Evolutionary conservation across 1,139 yeast genomes (phyloP).

Genomic region (Yamadazyma epiphylla): DNA sequence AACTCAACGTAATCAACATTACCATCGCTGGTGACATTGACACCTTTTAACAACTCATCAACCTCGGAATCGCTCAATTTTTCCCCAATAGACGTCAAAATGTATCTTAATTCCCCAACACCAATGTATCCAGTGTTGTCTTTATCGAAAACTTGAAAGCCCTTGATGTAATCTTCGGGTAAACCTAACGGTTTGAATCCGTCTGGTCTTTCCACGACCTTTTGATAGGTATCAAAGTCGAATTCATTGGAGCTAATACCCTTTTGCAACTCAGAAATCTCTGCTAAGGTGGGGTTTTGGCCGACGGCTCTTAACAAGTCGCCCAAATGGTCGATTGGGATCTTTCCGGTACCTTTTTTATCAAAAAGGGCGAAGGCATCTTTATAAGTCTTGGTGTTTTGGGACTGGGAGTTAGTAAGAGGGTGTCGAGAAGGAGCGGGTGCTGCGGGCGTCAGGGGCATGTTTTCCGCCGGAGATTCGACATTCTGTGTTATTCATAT

Average conservation of each 20-base stretch:
- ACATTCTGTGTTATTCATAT: too few relatives aligned
- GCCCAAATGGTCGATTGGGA: conserved; percentile 84
- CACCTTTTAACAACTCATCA: conserved; percentile 93
- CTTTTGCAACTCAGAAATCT: conserved; percentile 70
- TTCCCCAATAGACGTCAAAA: conserved; percentile 91
- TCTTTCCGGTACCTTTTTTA: conserved; percentile 92
- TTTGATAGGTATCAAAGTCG: conserved; percentile 75
- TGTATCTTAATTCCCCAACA: conserved; percentile 93
- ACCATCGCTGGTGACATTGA: conserved; percentile 89
- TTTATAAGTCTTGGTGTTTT: conserved; percentile 71
- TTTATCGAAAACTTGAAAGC: conserved; percentile 97
- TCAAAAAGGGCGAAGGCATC: conserved; percentile 98
- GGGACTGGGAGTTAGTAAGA: conserved; percentile 26
- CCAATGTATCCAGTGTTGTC: conserved; percentile 94
- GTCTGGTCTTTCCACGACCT: conserved; percentile 79
- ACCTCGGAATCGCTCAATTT: conserved; percentile 87
- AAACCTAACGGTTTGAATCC: conserved; percentile 90
- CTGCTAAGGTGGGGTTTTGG: conserved; percentile 94
- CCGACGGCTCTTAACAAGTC: conserved; percentile 96
- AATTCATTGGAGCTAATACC: conserved; percentile 43
- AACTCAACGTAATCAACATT: conserved; percentile 93
- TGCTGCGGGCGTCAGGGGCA: too few relatives aligned
- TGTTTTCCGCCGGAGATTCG: too few relatives aligned
- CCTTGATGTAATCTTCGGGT: conserved; percentile 94
- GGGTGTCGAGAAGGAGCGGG: too few relatives aligned